These are phyloP conservation scores for Bimuria novae-zelandiae DNA, from an alignment of 2,329 filamentous ascomycete species.

Conservation along the genomic window DNA sequence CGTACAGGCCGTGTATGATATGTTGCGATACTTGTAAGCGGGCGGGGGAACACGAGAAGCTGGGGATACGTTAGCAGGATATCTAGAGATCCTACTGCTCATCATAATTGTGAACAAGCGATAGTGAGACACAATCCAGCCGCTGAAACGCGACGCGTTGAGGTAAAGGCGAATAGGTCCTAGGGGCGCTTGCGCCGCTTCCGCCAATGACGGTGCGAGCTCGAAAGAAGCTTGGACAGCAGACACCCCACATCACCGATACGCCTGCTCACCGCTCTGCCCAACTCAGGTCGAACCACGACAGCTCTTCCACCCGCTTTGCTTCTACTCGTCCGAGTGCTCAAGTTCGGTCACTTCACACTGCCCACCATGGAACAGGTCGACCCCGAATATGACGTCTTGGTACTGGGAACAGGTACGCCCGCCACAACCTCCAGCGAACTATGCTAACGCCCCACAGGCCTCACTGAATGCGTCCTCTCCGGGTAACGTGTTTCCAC, in stretches of 20 bases:
- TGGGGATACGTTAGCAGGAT: too few species aligned
- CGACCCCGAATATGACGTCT: conserved; percentile 96
- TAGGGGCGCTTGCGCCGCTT: conserved; percentile 23
- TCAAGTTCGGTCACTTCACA: conserved; percentile 9
- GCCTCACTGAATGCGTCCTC: conserved; percentile 97
- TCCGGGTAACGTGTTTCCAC: conserved; percentile 71
- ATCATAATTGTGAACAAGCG: background rate
- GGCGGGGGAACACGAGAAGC: too few species aligned
- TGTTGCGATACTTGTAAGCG: too few species aligned
- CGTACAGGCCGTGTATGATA: background rate
- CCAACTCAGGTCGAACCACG: conserved; percentile 26
- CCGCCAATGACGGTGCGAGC: conserved; percentile 29
- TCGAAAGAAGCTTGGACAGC: conserved; percentile 33
- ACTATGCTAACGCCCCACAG: conserved; percentile 56
- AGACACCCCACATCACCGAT: conserved; percentile 32
- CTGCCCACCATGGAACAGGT: conserved; percentile 86
- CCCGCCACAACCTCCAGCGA: conserved; percentile 43
- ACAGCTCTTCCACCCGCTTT: conserved; percentile 12
- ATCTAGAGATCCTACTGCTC: too few species aligned
- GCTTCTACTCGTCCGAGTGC: background rate
- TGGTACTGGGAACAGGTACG: conserved; percentile 96
- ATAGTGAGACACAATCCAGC: background rate
- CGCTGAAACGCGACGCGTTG: conserved; percentile 1
- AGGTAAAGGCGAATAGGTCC: conserved; percentile 13
- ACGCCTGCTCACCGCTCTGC: conserved; percentile 34